Percentiles rank a stretch among this genome's conserved stretches.
Conservation (phyloP, 164 flowering plant genomes). For the Amborella trichopoda region DNA sequence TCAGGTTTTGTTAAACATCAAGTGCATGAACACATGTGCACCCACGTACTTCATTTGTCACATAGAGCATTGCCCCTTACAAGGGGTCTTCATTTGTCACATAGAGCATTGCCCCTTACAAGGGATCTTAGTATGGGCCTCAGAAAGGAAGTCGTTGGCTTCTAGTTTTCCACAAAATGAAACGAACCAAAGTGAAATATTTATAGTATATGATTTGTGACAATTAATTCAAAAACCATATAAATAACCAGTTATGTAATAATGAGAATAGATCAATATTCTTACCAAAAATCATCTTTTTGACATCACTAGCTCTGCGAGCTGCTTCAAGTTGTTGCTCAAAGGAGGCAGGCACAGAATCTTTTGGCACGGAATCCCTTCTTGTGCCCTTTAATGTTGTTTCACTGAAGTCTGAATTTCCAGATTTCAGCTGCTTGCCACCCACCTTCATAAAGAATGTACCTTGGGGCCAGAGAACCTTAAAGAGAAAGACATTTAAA, state of each 20-base stretch:
- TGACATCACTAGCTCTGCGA: slow-evolving; percentile 84
- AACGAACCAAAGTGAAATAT: too few species aligned
- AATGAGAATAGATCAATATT: not conserved
- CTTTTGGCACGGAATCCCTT: slow-evolving; percentile 18
- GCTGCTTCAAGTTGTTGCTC: slow-evolving; percentile 88
- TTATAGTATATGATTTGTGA: too few species aligned
- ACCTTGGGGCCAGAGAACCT: slow-evolving; percentile 94
- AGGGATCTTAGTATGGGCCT: too few species aligned
- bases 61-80: too few species aligned
- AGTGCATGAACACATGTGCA: too few species aligned
- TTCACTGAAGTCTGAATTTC: slow-evolving; percentile 12
- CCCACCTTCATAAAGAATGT: slow-evolving; percentile 49
- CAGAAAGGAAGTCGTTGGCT: too few species aligned
- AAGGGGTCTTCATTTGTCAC: too few species aligned
- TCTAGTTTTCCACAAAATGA: too few species aligned
- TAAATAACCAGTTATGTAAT: not conserved
- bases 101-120: too few species aligned
- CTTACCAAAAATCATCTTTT: slow-evolving; percentile 81
- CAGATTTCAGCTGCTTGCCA: slow-evolving; percentile 10
- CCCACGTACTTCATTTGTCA: too few species aligned
- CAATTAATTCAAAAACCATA: too few species aligned
- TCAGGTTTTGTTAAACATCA: too few species aligned
- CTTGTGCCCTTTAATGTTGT: slow-evolving; percentile 14
- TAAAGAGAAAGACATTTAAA: not conserved
- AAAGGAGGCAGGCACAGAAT: slow-evolving; percentile 42